Base-by-base conservation (phyloP, 371 early-diverging fungal species). In the Lichtheimia corymbifera region DNA sequence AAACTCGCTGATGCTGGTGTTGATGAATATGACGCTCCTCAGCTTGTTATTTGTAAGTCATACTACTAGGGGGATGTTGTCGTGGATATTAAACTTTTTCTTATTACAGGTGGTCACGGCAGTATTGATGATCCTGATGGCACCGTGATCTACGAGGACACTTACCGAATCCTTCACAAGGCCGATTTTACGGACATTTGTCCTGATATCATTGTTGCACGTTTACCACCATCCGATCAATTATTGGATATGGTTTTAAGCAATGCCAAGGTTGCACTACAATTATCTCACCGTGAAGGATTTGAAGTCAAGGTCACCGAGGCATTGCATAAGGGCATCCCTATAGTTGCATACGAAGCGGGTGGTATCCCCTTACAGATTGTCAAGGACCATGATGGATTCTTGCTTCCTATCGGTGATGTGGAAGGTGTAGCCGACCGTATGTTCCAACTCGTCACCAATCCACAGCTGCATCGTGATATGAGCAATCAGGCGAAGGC, bases 241-340 rank as follows among this genome's bases (percentile, higher is more conserved):
- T 75, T 94, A 30, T 75, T 94, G 12, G 89, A 94, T 65, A 73
- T 89, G 53, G 66, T 94, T 15, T 53, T 94, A 27, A 74, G 88
- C 25, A 83, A 87, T 25, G 87, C 93, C 3, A 66, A 83, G 62
- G 83, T 90, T 18, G 88, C 90, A 6, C 71, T 92, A 30, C 95
- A 95, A 73, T 78, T 95, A 9, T 92, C 92, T 2, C 86, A 86
- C 44, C 83, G 92, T 47, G 94, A 94, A 79, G 95, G 95, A 13
- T 93, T 93, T 51, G 94, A 95, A 72, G 86, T 95, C 78, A 95
- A 95, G 73, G 91, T 95, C n/a, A 93, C 94, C 3, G 95, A 95
- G 61, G 85, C 91, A 4, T 75, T 93, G 20, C 71, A 82, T 28
- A 93, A 95, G 67, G 84, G 74, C 49, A 68, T 85, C 5, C 90